Base-by-base conservation (phyloP, 768 basidiomycete genomes). In the Leucosporidium scottii region DNA sequence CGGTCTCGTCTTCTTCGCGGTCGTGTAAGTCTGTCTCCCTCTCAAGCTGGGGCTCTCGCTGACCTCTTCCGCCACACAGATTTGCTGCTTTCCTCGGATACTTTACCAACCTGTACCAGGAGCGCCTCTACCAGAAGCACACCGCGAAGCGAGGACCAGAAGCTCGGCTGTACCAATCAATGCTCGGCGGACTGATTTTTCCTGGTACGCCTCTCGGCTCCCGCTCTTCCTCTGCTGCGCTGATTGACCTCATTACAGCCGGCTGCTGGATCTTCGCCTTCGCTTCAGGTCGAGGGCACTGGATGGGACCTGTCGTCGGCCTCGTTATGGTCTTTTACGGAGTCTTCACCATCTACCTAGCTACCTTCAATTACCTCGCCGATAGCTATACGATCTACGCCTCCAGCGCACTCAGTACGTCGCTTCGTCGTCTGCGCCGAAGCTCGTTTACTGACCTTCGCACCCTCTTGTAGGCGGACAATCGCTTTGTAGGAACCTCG, bases 211-310 rank as follows among this genome's bases (percentile, higher is more conserved):
- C 55, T 3, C 4, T 0, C 50, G 23, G 17, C 49, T 20, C 31
- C 4, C 1, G 25, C 17, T 25, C n/a, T 8, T 44, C 30, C 21
- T 27, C 25, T 31, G 12, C 4, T 48, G 23, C 36, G 50, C 28
- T 48, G 18, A 21, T 13, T 36, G 18, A 10, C 12, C 25, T 15
- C 9, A 13, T 44, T 48, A 18, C 20, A 20, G 55, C 76, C 17
- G 79, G 78, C 2, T 76, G 76, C 50, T 76, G 78, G 70, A 75
- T 80, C 54, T 79, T 77, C 65, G 78, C 75, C 6, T 79, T 78
- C 70, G 64, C 74, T 18, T 71, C 65, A 0, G 57, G 73, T 0
- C 61, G 59, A 2, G 70, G 77, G 0, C 77, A 78, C 66, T 80
- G 78, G 77, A 78, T 79, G 15, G 79, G 71, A 1, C 75, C 78